A percentile compares a stretch with the other conserved stretches of the same genome.
phyloP scores from a whole-genome alignment of 2,329 filamentous ascomycete genomes.

The Cordyceps tenuipes region DNA sequence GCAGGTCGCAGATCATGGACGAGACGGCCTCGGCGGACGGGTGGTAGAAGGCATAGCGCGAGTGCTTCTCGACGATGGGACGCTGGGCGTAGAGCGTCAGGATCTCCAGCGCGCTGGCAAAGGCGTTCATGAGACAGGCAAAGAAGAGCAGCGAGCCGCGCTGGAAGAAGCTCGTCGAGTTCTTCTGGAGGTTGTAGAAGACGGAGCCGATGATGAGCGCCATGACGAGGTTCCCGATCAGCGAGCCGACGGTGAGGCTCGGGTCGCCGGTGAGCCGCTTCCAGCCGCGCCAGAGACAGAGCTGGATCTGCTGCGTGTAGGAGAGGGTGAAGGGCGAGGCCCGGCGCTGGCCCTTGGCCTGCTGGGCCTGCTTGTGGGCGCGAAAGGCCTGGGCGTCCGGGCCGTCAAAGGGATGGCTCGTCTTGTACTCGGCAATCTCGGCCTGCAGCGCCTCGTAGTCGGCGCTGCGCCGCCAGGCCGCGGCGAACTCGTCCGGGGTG shows the following conservation, averaged over 20 bases:
- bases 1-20: slow-evolving; percentile 79
- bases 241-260: slow-evolving; percentile 59
- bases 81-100: slow-evolving; percentile 41
- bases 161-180: slow-evolving; percentile 67
- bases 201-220: slow-evolving; percentile 71
- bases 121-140: slow-evolving; percentile 78
- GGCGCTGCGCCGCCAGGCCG: slow-evolving; percentile 47
- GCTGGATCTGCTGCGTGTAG: slow-evolving; percentile 61
- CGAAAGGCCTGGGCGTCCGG: slow-evolving; percentile 51
- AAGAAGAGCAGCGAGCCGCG: slow-evolving; percentile 81
- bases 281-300: slow-evolving; percentile 78
- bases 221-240: slow-evolving; percentile 56
- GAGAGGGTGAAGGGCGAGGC: slow-evolving; percentile 80
- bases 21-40: slow-evolving; percentile 74
- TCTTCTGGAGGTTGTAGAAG: slow-evolving; percentile 64
- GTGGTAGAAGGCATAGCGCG: slow-evolving; percentile 25
- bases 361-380: slow-evolving; percentile 43
- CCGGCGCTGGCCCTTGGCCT: slow-evolving; percentile 50
- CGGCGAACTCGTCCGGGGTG: slow-evolving; percentile 54
- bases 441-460: slow-evolving; percentile 42
- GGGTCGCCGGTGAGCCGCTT: slow-evolving; percentile 69
- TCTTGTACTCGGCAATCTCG: slow-evolving; percentile 50
- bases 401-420: slow-evolving; percentile 43
- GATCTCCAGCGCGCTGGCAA: slow-evolving; percentile 74
- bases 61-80: slow-evolving; percentile 22